Percentiles rank a stretch among this genome's conserved stretches.
These are phyloP conservation scores for Castanea sativa DNA, from an alignment of 306 rosid species.

Conservation along the genomic window DNA sequence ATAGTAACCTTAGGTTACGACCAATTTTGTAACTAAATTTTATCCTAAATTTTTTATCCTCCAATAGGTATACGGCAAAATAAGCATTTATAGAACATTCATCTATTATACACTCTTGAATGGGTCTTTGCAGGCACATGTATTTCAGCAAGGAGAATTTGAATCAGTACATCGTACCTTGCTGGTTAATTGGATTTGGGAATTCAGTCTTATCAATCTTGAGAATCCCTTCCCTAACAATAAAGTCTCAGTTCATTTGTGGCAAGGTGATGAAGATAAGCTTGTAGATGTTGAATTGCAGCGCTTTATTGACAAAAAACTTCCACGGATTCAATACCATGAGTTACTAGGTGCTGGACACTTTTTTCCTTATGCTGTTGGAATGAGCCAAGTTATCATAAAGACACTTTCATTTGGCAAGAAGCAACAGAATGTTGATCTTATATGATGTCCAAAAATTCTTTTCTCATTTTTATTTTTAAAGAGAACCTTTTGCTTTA, in stretches of 20 bases:
- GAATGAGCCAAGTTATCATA: conserved; percentile 30
- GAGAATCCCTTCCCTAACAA: conserved; percentile 49
- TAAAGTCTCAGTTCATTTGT: conserved; percentile 48
- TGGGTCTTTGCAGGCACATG: conserved; percentile 30
- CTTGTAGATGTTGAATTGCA: conserved; percentile 39
- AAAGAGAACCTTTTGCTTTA: no score
- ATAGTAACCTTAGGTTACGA: no score
- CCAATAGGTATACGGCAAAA: no score
- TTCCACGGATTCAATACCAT: conserved; percentile 73
- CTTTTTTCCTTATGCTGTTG: conserved; percentile 29
- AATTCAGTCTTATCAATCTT: conserved; percentile 50
- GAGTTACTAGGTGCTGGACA: conserved; percentile 70
- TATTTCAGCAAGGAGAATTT: conserved; percentile 46
- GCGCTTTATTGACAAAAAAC: conserved; percentile 42
- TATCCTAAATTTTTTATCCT: no score
- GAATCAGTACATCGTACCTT: conserved; percentile 52
- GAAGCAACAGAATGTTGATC: conserved; percentile 10
- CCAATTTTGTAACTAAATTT: no score
- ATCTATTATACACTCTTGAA: no score
- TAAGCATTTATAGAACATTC: no score
- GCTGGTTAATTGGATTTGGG: conserved; percentile 60
- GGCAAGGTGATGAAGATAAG: conserved; percentile 69
- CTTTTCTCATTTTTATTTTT: no score
- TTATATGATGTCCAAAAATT: neutral
- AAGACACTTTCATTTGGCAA: conserved; percentile 28